Evolutionary conservation across 1,284 basidiomycete species (phyloP), one percentile per base, ranked within the genome.

Genomic region (Cutaneotrichosporon sp.): DNA sequence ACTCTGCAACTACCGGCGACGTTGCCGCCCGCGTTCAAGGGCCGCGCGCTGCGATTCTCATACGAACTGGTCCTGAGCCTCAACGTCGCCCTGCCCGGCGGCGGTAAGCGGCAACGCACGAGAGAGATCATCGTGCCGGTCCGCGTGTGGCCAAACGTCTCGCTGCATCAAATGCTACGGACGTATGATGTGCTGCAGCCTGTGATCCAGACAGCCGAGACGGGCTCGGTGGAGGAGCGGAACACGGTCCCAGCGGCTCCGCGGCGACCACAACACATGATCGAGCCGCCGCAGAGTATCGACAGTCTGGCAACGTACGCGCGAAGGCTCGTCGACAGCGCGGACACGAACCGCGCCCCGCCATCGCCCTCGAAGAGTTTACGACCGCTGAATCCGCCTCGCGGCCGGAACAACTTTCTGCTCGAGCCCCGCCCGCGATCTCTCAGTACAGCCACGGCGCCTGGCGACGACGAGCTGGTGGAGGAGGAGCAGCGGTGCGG

Each of bases 11-110:
- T 97, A 0, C 94, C 96, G 0, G 82, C 86, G 6, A 87, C 87
- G 63, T 83, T 98, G 0, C 96, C 96, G 0, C 96, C 96, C 0
- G 92, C 93, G 0, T 97, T 91, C 81, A 85, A 86, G 49, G 96
- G 96, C 2, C 88, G 89, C 58, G 84, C 88, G 1, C 84, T 97
- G 67, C 85, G 85, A 70, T 95, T 99, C 77, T 88, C 89, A 10
- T 99, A 98, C 76, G 89, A 92, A 70, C 85, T 99, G 13, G 84
- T 90, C 11, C 84, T 98, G 1, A 93, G 94, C 1, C 73, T 78
- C 62, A 76, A 72, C 36, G 70, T 78, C 14, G 67, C 66, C 0
- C 56, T 77, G 8, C 73, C 76, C 0, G 75, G 75, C 1, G 68
- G 66, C 22, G 74, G 70, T 4, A 71, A 73, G 53, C 64, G 69